A percentile compares a stretch with the other conserved stretches of the same genome.
Evolutionary conservation across 148 eudicot genomes (phyloP).

Genomic region (Rhododendron williamsianum): DNA sequence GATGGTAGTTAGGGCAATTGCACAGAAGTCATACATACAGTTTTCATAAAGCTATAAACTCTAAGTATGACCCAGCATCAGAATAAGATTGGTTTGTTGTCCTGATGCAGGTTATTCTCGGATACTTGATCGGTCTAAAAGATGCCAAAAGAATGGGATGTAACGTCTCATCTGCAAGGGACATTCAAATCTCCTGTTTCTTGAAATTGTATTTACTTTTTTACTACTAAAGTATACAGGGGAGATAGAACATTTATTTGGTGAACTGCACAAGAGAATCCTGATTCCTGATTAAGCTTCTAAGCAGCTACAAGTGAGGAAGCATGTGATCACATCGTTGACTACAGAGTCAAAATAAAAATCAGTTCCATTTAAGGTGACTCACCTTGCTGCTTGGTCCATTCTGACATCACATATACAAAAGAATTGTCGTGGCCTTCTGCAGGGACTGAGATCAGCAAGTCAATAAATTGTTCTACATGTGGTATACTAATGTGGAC

Average conservation of each 20-base stretch:
- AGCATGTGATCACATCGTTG: background rate
- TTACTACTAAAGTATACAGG: background rate
- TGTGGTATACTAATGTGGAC: slow-evolving; percentile 89
- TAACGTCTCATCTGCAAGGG: background rate
- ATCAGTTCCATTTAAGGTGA: background rate
- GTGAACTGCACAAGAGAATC: background rate
- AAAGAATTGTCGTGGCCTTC: slow-evolving; percentile 64
- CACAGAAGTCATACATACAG: background rate
- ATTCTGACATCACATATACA: slow-evolving; percentile 78
- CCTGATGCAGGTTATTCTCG: background rate
- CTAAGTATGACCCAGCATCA: background rate
- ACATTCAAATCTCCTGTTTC: background rate
- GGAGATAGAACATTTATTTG: background rate
- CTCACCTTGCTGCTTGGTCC: slow-evolving; percentile 90
- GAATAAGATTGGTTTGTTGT: background rate
- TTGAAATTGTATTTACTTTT: background rate
- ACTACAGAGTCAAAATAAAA: background rate
- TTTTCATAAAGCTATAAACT: background rate
- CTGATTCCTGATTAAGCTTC: background rate
- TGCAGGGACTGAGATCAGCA: slow-evolving; percentile 66
- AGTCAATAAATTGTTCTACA: slow-evolving; percentile 78
- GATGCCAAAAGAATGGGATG: background rate
- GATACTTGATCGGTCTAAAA: background rate
- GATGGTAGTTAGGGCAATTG: background rate
- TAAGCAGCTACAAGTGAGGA: background rate